Conservation (phyloP, 192 early-diverging fungal genomes). For the Coemansia sp. region DNA sequence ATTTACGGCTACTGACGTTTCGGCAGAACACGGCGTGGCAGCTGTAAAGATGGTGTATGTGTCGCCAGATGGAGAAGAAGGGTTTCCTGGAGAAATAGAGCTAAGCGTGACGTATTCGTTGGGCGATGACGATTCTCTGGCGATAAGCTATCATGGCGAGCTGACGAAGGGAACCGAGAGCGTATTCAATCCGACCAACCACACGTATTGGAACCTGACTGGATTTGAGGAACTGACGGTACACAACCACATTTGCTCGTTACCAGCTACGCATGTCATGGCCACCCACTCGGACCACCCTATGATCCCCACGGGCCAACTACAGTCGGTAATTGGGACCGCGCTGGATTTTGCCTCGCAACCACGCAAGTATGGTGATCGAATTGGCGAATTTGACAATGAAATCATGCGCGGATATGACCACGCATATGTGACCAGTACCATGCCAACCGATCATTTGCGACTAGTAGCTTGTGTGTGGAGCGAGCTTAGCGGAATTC, state of each 20-base stretch:
- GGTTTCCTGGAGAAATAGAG: slow-evolving; percentile 74
- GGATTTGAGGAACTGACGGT: slow-evolving; percentile 63
- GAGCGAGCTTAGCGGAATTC: slow-evolving; percentile 63
- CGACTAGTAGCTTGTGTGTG: slow-evolving; percentile 54
- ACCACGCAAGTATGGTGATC: slow-evolving; percentile 59
- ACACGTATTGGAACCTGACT: slow-evolving; percentile 88
- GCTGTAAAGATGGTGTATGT: slow-evolving; percentile 59
- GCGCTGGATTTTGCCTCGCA: slow-evolving; percentile 62
- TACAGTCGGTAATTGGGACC: slow-evolving; percentile 44
- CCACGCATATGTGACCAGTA: slow-evolving; percentile 69
- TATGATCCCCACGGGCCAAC: slow-evolving; percentile 74
- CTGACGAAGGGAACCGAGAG: slow-evolving; percentile 57
- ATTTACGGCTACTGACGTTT: slow-evolving; percentile 60
- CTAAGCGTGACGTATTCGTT: slow-evolving; percentile 65
- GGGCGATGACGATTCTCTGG: slow-evolving; percentile 55
- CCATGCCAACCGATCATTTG: slow-evolving; percentile 21
- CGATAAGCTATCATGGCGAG: slow-evolving; percentile 58
- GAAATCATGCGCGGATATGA: slow-evolving; percentile 72
- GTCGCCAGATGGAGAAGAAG: slow-evolving; percentile 77
- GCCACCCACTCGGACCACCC: slow-evolving; percentile 58
- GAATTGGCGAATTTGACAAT: slow-evolving; percentile 58
- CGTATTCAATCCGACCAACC: slow-evolving; percentile 80
- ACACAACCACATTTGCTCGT: slow-evolving; percentile 59
- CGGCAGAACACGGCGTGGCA: background rate
- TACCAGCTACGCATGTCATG: slow-evolving; percentile 56